Base-by-base conservation (phyloP, 129 eudicot genomes). In the Flaveria linearis region DNA sequence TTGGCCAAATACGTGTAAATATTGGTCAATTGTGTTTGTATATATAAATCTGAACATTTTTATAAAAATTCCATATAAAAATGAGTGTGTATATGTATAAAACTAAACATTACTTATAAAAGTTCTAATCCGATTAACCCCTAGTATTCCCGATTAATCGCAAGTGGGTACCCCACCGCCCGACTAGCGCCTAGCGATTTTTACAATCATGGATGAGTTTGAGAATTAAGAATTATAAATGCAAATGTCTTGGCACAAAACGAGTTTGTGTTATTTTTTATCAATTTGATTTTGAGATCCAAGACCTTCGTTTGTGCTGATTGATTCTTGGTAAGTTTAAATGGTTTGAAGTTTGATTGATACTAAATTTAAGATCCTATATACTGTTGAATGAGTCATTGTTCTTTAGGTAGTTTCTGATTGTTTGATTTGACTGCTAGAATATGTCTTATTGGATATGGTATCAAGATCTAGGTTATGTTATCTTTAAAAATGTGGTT, bases 401-500 rank as follows among this genome's bases (percentile, higher is more conserved):
- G 28, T 17, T 33, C 41, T 63, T 64, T 10, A 30, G 62, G 62
- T 63, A 28, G 72, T 20, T 75, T 47, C n/a, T 25, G 33, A 45
- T 46, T 46, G 70, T 60, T 25, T 25, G 18, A 26, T 74, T 25
- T 12, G 57, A 74, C 10, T n/a, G 15, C 33, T 74, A 25, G 46
- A 61, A 43, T 25, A 20, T 22, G 41, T 22, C 42, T 23, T 16
- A 11, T 52, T 55, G 76, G 53, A 42, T 72, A 52, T 72, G 33
- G 76, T 39, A 39, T 73, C 25, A 47, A 23, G 78, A 75, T 62
- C 49, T 61, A 46, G 49, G 30, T 46, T 47, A 28, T 75, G 58
- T 30, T 46, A 10, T 26, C 62, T 18, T 46, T 6, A 25, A 43
- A 43, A 46, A 15, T 0, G 36, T 16, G 61, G 55, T 62, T 51